Base-by-base conservation (phyloP, 2,329 filamentous ascomycete species). In the Fulvia fulva region DNA sequence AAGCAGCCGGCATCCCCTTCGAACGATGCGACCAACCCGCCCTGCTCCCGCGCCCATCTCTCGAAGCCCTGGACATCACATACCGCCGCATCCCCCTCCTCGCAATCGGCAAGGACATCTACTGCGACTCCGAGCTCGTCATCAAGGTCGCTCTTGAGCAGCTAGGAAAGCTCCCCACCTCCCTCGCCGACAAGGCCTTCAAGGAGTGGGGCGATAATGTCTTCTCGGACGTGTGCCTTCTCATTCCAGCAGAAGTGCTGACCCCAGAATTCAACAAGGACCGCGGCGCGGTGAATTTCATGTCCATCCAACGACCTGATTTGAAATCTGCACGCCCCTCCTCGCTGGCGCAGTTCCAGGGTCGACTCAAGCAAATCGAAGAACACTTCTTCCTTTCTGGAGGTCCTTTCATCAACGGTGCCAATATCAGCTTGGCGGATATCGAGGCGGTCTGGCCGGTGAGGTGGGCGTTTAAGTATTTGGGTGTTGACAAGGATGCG, bases 1-100 rank as follows among this genome's bases (percentile, higher is more conserved):
- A 62, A 19, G 64, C 65, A 14, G 57, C 64, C 12, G 63, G 63
- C 45, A 56, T 69, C 8, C 34, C 56, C 19, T 69, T 60, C 58
- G 45, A 65, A 34, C 65, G 64, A 59, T 63, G 56, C 56, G 68
- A 69, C 43, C 64, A 68, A 34, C 68, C 69, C 3, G 28, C 54
- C 7, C 56, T 67, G n/a, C 62, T 71, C 5, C 69, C 70, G 9
- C 68, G 70, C 25, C 64, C 64, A 14, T 64, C 69, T 44, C 63
- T 72, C n/a, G 65, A 69, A 56, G 62, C 57, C 5, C 51, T 72
- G 9, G 69, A 66, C 7, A 66, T 72, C 49, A 69, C 66, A 7
- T 71, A 71, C 59, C 67, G 70, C 22, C 65, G 70, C 50, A 70
- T 72, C 32, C 70, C 70, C 1, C 50, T 72, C 51, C 57, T 72